These are phyloP conservation scores for Lasiodiplodia citricola DNA, from an alignment of 2,329 filamentous ascomycete species.

Conservation along the genomic window DNA sequence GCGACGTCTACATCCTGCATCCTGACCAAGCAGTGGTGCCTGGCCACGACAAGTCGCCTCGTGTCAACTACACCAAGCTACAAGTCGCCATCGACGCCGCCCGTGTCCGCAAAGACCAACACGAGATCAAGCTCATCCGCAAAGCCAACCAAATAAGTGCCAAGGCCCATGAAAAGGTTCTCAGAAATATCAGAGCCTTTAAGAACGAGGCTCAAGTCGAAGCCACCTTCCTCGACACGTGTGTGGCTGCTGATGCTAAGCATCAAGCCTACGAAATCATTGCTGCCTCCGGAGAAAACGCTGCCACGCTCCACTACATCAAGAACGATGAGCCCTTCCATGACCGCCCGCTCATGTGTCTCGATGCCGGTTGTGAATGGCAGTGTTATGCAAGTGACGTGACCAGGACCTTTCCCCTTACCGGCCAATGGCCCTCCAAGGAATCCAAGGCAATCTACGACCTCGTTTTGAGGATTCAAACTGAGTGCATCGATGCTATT, in stretches of 20 bases:
- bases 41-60: slow-evolving; percentile 12
- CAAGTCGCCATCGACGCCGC: slow-evolving; percentile 76
- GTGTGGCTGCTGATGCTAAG: slow-evolving; percentile 73
- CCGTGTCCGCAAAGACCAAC: slow-evolving; percentile 80
- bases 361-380: slow-evolving; percentile 90
- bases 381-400: slow-evolving; percentile 87
- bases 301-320: slow-evolving; percentile 84
- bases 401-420: slow-evolving; percentile 83
- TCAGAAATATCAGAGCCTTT: slow-evolving; percentile 66
- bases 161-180: slow-evolving; percentile 74
- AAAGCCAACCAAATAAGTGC: slow-evolving; percentile 82
- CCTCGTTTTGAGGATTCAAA: slow-evolving; percentile 82
- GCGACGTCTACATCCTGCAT: slow-evolving; percentile 45
- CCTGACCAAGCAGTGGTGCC: slow-evolving; percentile 21
- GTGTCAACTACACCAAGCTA: slow-evolving; percentile 60
- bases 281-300: slow-evolving; percentile 81
- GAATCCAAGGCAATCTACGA: slow-evolving; percentile 77
- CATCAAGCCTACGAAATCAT: slow-evolving; percentile 89
- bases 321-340: slow-evolving; percentile 75
- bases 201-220: slow-evolving; percentile 84
- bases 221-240: slow-evolving; percentile 74
- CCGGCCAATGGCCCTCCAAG: slow-evolving; percentile 67
- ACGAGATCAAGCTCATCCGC: slow-evolving; percentile 81
- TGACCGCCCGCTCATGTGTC: slow-evolving; percentile 72
- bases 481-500: slow-evolving; percentile 71